phyloP scores from a whole-genome alignment of 768 basidiomycete species.

The Suillus subalutaceus region DNA sequence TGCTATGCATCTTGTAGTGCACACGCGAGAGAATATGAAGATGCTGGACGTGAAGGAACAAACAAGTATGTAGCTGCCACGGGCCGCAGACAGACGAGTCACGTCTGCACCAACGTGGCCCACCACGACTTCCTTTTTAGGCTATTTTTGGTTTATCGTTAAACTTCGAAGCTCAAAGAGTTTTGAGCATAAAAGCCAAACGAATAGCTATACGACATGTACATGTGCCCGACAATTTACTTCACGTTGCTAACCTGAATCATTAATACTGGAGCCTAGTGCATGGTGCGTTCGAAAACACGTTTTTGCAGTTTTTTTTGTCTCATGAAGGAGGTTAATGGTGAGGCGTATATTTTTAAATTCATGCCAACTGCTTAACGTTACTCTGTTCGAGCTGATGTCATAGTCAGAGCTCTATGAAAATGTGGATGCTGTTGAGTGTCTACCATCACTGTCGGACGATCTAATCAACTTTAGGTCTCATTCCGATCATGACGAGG shows the following conservation, averaged over 20 bases:
- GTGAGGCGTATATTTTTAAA: background rate
- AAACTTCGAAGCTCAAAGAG: background rate
- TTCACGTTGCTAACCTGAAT: background rate
- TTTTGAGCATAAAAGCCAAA: too few relatives aligned
- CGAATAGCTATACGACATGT: background rate
- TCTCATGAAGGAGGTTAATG: background rate
- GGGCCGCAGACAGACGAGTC: background rate
- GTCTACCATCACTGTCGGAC: background rate
- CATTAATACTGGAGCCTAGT: background rate
- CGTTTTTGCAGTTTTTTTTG: background rate
- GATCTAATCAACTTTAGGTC: background rate
- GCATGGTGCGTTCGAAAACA: background rate
- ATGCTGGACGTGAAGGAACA: background rate
- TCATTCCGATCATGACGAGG: constrained; percentile 3
- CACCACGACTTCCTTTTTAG: constrained; percentile 8
- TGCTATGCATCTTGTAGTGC: constrained; percentile 59
- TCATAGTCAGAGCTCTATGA: background rate
- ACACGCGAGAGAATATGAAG: too few relatives aligned
- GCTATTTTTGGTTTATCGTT: background rate
- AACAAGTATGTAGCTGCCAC: background rate
- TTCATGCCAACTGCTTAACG: background rate
- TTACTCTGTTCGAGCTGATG: background rate
- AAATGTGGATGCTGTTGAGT: background rate
- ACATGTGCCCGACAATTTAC: background rate
- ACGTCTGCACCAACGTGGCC: background rate